A percentile compares a stretch with the other conserved stretches of the same genome.
Conservation (phyloP, 768 basidiomycete genomes). For the Kwoniella sp. region DNA sequence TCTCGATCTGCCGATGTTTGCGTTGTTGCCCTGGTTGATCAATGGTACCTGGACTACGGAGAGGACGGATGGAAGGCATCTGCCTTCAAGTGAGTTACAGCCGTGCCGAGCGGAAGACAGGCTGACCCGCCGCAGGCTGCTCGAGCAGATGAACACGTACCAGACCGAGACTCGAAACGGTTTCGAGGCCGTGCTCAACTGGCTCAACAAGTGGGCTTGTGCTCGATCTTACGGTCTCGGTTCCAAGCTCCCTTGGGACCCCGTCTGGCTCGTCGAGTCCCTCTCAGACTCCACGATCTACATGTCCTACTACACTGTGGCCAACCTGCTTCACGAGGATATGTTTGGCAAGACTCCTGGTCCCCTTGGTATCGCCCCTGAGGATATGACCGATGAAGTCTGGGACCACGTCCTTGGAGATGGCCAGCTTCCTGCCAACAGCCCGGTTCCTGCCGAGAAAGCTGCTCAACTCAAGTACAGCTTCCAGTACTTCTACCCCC, state of each 20-base stretch:
- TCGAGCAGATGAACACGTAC: constrained; percentile 85
- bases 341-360: constrained; percentile 76
- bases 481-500: constrained; percentile 95
- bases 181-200: constrained; percentile 84
- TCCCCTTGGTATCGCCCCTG: constrained; percentile 74
- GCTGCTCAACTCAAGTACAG: constrained; percentile 80
- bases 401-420: constrained; percentile 91
- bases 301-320: constrained; percentile 95
- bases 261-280: constrained; percentile 91
- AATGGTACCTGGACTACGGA: constrained; percentile 99
- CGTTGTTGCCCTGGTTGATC: constrained; percentile 95
- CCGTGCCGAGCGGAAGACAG: no score
- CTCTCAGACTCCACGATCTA: constrained; percentile 97
- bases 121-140: constrained; percentile 55
- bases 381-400: constrained; percentile 94
- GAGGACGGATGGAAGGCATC: constrained; percentile 81
- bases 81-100: constrained; percentile 65
- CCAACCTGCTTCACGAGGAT: constrained; percentile 78
- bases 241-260: constrained; percentile 93
- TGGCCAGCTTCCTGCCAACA: constrained; percentile 50
- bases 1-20: constrained; percentile 93
- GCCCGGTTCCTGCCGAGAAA: constrained; percentile 68
- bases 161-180: constrained; percentile 83
- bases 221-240: constrained; percentile 96
- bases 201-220: constrained; percentile 99